phyloP scores from a whole-genome alignment of 139 green algal species.

The Chlamydomonas sp. region DNA sequence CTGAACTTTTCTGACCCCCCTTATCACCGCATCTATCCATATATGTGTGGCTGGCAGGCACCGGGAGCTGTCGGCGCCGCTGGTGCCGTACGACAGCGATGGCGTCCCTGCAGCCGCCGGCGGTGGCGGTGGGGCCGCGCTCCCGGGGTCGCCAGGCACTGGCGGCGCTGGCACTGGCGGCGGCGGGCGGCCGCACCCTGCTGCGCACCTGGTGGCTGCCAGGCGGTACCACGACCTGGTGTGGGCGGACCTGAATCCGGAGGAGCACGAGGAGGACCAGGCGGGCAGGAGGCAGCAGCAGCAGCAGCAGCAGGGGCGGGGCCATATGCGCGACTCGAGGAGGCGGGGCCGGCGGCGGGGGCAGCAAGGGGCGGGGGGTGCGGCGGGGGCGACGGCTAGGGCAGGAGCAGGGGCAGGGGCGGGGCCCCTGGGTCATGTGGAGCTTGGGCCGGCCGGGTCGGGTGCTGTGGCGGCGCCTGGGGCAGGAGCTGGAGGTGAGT shows the following conservation, averaged over 20 bases:
- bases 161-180: not conserved
- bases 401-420: too few species aligned
- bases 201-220: slow-evolving; percentile 38
- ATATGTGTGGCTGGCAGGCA: not conserved
- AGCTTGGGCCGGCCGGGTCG: too few species aligned
- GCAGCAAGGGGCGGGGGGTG: too few species aligned
- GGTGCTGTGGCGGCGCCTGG: too few species aligned
- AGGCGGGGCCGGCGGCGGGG: not conserved
- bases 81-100: not conserved
- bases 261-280: not conserved
- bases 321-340: too few species aligned
- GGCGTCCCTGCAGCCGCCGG: not conserved
- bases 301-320: not conserved
- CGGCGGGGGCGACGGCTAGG: too few species aligned
- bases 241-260: slow-evolving; percentile 52
- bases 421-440: too few species aligned
- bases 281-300: not conserved
- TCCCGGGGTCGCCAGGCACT: not conserved
- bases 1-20: too few species aligned
- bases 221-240: slow-evolving; percentile 52
- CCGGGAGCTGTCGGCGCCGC: not conserved
- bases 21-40: too few species aligned
- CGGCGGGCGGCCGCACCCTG: not conserved
- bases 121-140: not conserved
- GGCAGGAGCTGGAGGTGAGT: too few species aligned